phyloP scores from a whole-genome alignment of 2,329 filamentous ascomycete genomes.

The Stachybotrys chlorohalonatus region DNA sequence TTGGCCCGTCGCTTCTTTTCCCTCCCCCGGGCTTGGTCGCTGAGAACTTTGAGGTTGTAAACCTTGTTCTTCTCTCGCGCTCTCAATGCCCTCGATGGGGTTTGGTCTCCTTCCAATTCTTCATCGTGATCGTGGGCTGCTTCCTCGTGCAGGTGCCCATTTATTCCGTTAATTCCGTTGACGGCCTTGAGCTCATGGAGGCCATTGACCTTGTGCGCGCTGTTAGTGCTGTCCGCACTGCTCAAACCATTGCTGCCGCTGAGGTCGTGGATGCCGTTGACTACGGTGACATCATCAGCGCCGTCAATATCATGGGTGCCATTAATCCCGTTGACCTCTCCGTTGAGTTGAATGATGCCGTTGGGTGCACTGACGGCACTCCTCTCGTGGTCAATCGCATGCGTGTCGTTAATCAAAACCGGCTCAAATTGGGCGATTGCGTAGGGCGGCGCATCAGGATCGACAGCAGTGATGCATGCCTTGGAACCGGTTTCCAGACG shows the following conservation, averaged over 20 bases:
- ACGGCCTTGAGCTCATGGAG: conserved; percentile 2
- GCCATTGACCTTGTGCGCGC: conserved; percentile 4
- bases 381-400: background rate
- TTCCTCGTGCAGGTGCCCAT: conserved; percentile 14
- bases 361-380: background rate
- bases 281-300: conserved; percentile 1
- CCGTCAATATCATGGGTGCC: background rate
- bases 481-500: conserved; percentile 31
- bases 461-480: conserved; percentile 32
- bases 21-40: conserved; percentile 46
- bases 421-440: conserved; percentile 13
- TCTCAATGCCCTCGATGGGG: conserved; percentile 42
- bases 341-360: background rate
- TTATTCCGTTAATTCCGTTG: conserved; percentile 6
- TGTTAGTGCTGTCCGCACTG: conserved; percentile 6
- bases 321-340: background rate
- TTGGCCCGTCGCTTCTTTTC: conserved; percentile 31
- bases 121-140: conserved; percentile 33
- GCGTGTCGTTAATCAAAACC: background rate
- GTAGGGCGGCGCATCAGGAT: conserved; percentile 19
- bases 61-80: conserved; percentile 37
- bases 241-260: conserved; percentile 8
- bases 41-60: conserved; percentile 53
- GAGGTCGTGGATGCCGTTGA: conserved; percentile 8
- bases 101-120: conserved; percentile 35